Conservation (phyloP, 2,329 filamentous ascomycete genomes). For the Pseudogymnoascus sp. region DNA sequence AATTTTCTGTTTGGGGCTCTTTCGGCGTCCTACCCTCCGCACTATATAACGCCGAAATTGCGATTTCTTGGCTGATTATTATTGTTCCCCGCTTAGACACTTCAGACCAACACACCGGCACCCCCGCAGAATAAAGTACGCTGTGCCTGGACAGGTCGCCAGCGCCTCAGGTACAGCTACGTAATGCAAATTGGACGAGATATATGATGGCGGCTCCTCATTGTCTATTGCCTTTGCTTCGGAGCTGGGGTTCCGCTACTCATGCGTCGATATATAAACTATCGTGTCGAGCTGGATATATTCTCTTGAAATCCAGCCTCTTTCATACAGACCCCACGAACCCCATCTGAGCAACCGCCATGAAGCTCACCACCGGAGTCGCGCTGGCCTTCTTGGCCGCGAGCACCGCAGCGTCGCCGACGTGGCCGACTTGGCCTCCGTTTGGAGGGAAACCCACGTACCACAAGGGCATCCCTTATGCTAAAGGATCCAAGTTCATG, state of each 20-base stretch:
- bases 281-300: not conserved
- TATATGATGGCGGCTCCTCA: not conserved
- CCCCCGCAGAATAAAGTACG: not conserved
- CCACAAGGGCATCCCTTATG: constrained; percentile 39
- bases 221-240: not conserved
- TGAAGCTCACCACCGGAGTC: not conserved
- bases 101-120: not conserved
- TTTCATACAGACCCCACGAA: not conserved
- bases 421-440: not conserved
- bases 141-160: not conserved
- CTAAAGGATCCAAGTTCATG: constrained; percentile 43
- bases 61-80: not conserved
- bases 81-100: not conserved
- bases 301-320: not conserved
- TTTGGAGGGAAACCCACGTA: not conserved
- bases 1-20: not conserved
- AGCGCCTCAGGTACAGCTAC: not conserved
- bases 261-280: not conserved
- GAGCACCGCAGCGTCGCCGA: not conserved
- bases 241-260: constrained; percentile 4
- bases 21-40: constrained; percentile 1
- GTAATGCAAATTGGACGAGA: not conserved
- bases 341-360: not conserved
- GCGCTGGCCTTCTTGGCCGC: not conserved
- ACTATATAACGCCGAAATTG: not conserved